These are phyloP conservation scores for Endotrypanum monterogeii DNA, from an alignment of 208 protist species.

Conservation along the genomic window DNA sequence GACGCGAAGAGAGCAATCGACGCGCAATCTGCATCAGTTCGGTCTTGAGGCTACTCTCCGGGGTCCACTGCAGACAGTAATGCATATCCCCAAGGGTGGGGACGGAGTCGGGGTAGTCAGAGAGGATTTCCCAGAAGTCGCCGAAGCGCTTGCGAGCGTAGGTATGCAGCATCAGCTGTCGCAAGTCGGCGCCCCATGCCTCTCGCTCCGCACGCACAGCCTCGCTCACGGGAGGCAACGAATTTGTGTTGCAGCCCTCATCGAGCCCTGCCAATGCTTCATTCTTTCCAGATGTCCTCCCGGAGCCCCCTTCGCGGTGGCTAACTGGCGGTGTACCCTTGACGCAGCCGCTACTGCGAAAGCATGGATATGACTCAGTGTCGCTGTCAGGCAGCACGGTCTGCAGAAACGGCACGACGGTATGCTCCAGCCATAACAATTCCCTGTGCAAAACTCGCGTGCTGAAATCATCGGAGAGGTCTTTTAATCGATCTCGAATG, in stretches of 20 bases:
- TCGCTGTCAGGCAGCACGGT: slow-evolving; percentile 37
- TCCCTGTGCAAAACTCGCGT: slow-evolving; percentile 50
- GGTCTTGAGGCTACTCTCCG: slow-evolving; percentile 50
- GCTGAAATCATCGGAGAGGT: slow-evolving; percentile 70
- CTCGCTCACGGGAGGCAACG: background rate
- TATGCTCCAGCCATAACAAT: slow-evolving; percentile 65
- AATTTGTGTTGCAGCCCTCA: no score
- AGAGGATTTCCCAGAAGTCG: slow-evolving; percentile 84
- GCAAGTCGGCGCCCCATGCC: slow-evolving; percentile 71
- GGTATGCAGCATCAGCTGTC: slow-evolving; percentile 49
- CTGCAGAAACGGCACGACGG: slow-evolving; percentile 71
- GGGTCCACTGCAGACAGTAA: slow-evolving; percentile 61
- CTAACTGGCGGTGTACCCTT: background rate
- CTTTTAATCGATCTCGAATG: slow-evolving; percentile 45
- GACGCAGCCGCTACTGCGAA: background rate
- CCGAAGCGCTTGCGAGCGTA: slow-evolving; percentile 66
- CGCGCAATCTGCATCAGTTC: slow-evolving; percentile 64
- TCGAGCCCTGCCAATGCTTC: background rate
- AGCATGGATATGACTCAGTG: background rate
- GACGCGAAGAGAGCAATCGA: slow-evolving; percentile 62
- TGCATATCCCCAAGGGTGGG: slow-evolving; percentile 79
- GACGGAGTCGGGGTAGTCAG: slow-evolving; percentile 84
- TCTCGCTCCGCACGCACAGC: slow-evolving; percentile 47
- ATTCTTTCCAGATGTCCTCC: background rate
- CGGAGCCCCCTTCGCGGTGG: background rate